phyloP scores from a whole-genome alignment of 306 rosid genomes.

The Cicer bijugum region DNA sequence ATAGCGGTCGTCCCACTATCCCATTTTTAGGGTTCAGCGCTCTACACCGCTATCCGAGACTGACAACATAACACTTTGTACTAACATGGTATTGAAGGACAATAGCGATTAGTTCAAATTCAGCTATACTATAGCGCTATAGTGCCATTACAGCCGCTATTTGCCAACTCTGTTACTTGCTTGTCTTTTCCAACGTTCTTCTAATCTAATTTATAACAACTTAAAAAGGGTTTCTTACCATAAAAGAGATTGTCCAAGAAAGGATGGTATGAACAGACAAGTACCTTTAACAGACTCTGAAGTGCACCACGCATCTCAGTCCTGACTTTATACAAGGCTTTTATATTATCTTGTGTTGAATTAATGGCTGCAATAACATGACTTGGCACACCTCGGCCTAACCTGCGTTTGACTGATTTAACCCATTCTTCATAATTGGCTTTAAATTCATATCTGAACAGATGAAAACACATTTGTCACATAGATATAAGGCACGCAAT shows the following conservation, averaged over 20 bases:
- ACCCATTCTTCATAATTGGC: conserved; percentile 88
- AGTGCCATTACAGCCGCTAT: too few species aligned
- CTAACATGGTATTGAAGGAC: too few species aligned
- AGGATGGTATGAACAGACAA: background rate
- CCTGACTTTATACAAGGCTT: conserved; percentile 75
- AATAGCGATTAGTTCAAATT: too few species aligned
- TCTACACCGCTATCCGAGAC: too few species aligned
- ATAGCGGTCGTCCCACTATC: too few species aligned
- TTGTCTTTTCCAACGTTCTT: conserved; percentile 2
- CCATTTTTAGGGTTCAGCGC: too few species aligned
- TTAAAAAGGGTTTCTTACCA: conserved; percentile 10
- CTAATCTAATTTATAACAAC: conserved; percentile 9
- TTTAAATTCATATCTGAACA: conserved; percentile 84
- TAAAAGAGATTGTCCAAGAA: conserved; percentile 8
- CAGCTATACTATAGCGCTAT: too few species aligned
- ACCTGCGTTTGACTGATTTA: conserved; percentile 70
- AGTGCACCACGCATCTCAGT: conserved; percentile 79
- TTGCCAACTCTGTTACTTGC: background rate
- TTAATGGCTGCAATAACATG: conserved; percentile 64
- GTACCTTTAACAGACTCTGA: conserved; percentile 82
- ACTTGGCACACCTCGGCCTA: conserved; percentile 59
- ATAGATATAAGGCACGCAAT: conserved; percentile 23
- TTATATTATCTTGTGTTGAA: conserved; percentile 63
- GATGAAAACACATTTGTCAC: conserved; percentile 37
- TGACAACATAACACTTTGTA: too few species aligned